Conservation (phyloP, 2,329 filamentous ascomycete species). For the Lasiodiplodia sp. region DNA sequence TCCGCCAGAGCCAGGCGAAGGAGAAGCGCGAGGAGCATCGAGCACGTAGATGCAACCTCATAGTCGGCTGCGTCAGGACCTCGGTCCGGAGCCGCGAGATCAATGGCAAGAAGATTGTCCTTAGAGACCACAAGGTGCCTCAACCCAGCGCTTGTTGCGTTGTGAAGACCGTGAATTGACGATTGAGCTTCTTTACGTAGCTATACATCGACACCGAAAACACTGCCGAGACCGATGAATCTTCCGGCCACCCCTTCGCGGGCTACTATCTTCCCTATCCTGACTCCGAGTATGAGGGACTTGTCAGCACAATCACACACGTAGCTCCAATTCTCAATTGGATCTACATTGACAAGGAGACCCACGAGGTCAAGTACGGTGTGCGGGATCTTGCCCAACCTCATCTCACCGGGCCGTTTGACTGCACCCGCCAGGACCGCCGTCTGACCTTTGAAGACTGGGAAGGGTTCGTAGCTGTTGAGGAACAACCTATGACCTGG, state of each 20-base stretch:
- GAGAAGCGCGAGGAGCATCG: slow-evolving; percentile 60
- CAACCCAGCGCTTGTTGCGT: background rate
- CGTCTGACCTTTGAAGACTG: slow-evolving; percentile 49
- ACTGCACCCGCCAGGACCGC: slow-evolving; percentile 48
- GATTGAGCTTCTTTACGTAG: background rate
- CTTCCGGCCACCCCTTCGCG: slow-evolving; percentile 55
- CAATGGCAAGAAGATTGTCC: slow-evolving; percentile 54
- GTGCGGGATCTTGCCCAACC: slow-evolving; percentile 46
- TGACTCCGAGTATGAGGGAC: slow-evolving; percentile 59
- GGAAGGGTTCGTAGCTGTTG: slow-evolving; percentile 50
- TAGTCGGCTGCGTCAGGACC: slow-evolving; percentile 56
- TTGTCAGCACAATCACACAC: slow-evolving; percentile 62
- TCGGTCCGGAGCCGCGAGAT: slow-evolving; percentile 55
- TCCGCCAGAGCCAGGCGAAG: slow-evolving; percentile 59
- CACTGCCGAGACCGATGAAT: background rate
- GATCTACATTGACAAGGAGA: slow-evolving; percentile 48
- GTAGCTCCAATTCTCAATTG: slow-evolving; percentile 53
- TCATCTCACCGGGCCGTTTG: slow-evolving; percentile 47
- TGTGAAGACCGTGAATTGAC: background rate
- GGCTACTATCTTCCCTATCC: slow-evolving; percentile 68
- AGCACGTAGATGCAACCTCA: slow-evolving; percentile 58
- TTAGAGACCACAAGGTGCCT: slow-evolving; percentile 46
- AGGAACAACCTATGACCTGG: slow-evolving; percentile 44
- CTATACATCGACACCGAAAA: slow-evolving; percentile 19
- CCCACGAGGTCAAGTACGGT: slow-evolving; percentile 46